Evolutionary conservation across 208 protist species (phyloP), one percentile per base, ranked within the genome.

Genomic region (Crithidia bombi): DNA sequence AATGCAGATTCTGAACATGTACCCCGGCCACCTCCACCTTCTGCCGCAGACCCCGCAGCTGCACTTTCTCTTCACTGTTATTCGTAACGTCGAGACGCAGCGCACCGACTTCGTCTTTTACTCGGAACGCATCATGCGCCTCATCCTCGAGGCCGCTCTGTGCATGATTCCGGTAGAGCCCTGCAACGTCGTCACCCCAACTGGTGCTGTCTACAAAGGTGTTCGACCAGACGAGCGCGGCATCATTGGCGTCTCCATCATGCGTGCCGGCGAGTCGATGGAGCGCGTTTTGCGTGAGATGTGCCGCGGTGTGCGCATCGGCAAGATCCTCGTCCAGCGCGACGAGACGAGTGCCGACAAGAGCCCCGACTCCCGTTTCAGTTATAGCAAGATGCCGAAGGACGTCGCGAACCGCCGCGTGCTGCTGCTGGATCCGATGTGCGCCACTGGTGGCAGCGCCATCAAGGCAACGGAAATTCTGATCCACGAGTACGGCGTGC

Each of bases 251-350:
- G 97, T 99, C 7, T 97, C 89, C 59, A 98, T 99, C 75, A 83
- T 99, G 51, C 92, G 98, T 50, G 97, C 98, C 19, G 98, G 98
- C 38, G 97, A 99, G 82, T 96, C 91, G 39, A 99, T 99, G 97
- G 97, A 99, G 79, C 84, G 78, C 30, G 92, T 88, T 44, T 71
- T 99, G 39, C 91, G 96, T 25, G 95, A 96, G 30, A 97, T 96
- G 52, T 98, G 95, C 83, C 93, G 92, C n/a, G 87, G 87, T 47
- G 85, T 99, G 10, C 91, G 96, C 46, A 99, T 99, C 55, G 98
- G 98, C 57, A 99, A 99, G 79, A 99, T 99, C 44, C 87, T 99
- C 35, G 98, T 99, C 52, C 98, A 99, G 88, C 91, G 98, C 43
- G 86, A 99, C 65, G 98, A 99, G 85, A 49, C 64, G 21, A 98